Conservation (phyloP, 73 alveolate genomes). For the Diophrys sp. region DNA sequence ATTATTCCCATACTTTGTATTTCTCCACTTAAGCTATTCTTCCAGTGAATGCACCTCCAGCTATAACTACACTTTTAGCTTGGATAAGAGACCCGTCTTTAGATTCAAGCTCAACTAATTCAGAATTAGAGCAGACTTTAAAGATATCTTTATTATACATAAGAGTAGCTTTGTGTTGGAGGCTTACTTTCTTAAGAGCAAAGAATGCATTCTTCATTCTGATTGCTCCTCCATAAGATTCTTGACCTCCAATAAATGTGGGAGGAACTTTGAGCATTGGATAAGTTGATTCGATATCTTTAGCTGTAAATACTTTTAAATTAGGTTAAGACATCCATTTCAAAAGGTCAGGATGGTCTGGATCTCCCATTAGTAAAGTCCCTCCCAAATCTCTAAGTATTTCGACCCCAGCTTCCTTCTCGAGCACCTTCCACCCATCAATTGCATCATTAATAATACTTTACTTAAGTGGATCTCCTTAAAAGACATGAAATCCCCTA, state of each 20-base stretch:
- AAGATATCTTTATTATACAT: neutral
- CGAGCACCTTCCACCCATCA: slow-evolving; percentile 23
- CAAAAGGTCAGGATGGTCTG: neutral
- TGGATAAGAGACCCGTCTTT: neutral
- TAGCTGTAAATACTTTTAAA: neutral
- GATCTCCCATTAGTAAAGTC: neutral
- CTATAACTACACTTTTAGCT: neutral
- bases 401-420: slow-evolving; percentile 26
- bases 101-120: neutral
- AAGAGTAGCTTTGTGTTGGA: slow-evolving; percentile 31
- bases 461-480: neutral
- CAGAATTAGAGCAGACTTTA: neutral
- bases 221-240: slow-evolving; percentile 31
- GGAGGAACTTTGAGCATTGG: slow-evolving; percentile 41
- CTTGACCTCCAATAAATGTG: slow-evolving; percentile 17
- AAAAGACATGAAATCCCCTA: neutral
- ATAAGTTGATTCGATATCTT: slow-evolving; percentile 5
- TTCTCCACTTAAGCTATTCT: neutral
- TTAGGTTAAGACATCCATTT: slow-evolving; percentile 4
- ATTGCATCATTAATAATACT: slow-evolving; percentile 28
- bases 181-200: neutral
- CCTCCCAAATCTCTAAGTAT: slow-evolving; percentile 24
- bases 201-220: slow-evolving; percentile 22
- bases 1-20: neutral
- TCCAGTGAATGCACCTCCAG: neutral